Evolutionary conservation across 2,329 filamentous ascomycete genomes (phyloP), one percentile per base, ranked within the genome.

Genomic region (Ophiocordyceps unilateralis): DNA sequence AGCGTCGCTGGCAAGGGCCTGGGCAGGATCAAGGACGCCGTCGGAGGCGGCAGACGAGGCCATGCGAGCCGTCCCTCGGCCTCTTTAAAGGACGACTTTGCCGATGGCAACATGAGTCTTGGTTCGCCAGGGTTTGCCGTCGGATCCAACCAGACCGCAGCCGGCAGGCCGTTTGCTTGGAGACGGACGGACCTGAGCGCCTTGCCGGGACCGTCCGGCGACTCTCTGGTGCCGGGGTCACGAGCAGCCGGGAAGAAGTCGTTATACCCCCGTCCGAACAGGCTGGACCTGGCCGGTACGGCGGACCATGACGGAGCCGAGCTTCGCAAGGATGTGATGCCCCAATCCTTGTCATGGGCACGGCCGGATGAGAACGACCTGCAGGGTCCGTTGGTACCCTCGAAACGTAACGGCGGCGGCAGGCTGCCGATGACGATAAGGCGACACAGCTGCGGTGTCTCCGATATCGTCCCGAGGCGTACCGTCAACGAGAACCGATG

Each of bases 11-110:
- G 76, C 5, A 81, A 82, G 49, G 86, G 87, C 0, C 71, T 94
- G 44, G 83, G 83, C 2, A 78, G 84, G 30, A 87, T 95, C 57
- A 88, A 88, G 55, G 86, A 89, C 55, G 85, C 79, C 3, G 82
- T 94, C 30, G 83, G 84, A 1, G 68, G 69, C 14, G 64, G 63
- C 11, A 56, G 68, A n/a, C 67, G 68, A 48, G 69, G 72, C 2
- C 74, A 80, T 46, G 52, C 55, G 40, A 68, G 59, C 49, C 69
- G 70, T 14, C 66, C 67, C n/a, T 77, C 74, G 4, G 48, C 56
- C 10, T 53, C 58, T 9, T 53, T 52, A 4, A 73, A 65, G 50
- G 75, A 80, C 43, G 74, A 76, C n/a, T 59, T 58, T 28, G 67
- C 70, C 28, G 56, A 53, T 8, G 46, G 46, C 12, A 43, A 43